Evolutionary conservation across 1,139 yeast genomes (phyloP), one percentile per base, ranked within the genome.

Genomic region (Pichia sp.): DNA sequence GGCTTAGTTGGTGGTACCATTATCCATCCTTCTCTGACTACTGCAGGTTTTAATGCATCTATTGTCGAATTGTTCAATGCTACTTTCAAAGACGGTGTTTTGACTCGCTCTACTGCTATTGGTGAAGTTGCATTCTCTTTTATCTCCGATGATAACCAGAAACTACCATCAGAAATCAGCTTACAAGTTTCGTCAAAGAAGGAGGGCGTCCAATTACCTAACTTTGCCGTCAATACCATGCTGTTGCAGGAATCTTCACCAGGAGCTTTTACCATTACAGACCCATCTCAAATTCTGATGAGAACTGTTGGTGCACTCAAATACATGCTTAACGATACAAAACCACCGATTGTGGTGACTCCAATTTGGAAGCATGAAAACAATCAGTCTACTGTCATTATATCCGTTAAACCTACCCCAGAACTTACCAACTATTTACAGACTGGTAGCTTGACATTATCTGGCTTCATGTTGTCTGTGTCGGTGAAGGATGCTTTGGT

Each of bases 331-430:
- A 64, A 64, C 37, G 55, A 60, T 24, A 56, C 63, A 32, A 62
- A 66, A 30, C 73, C 77, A 2, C 96, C 96, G n/a, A 59, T 88
- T 21, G 60, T 74, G 21, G 68, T 88, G 32, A 70, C 76, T 31
- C 96, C 95, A 32, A 74, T 82, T 31, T 88, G 97, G 97, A 80
- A 87, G 52, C 80, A 80, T 53, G 96, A 87, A 57, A 68, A 72
- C 17, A 81, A 72, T 40, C 96, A 87, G 60, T 79, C 96, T 1
- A 79, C 94, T 51, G 79, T 88, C 41, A 82, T 87, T 66, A 66
- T 88, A 40, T 77, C 81, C 27, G 63, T 85, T 47, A 74, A 74
- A 52, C 67, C 82, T 41, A 65, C 74, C 30, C 77, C 79, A 9
- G 63, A 63, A 20, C 66, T 75, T 39, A 57, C 67, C 2, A 55